These are phyloP conservation scores for Rubia peregrina DNA, from an alignment of 305 asterid genomes.

Conservation along the genomic window DNA sequence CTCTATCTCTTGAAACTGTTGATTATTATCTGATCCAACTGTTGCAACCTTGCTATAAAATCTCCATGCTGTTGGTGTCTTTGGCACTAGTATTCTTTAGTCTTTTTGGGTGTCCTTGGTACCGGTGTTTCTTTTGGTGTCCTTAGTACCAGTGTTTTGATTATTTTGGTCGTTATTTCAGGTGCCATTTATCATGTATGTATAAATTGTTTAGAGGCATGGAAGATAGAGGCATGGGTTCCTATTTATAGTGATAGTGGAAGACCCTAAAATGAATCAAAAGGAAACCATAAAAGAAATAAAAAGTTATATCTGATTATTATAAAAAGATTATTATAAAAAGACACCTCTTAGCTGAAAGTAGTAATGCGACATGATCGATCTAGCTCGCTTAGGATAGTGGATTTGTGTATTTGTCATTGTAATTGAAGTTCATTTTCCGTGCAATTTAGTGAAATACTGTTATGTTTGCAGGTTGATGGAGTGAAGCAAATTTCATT, in stretches of 20 bases:
- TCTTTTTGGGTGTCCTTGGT: background rate
- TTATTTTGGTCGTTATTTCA: slow-evolving; percentile 12
- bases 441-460: slow-evolving; percentile 10
- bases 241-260: background rate
- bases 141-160: background rate
- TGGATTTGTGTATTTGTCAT: background rate
- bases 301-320: background rate
- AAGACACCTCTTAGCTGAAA: background rate
- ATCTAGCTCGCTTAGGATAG: background rate
- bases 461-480: slow-evolving; percentile 43
- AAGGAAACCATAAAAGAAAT: background rate
- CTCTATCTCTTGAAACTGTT: background rate
- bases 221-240: background rate
- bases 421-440: background rate
- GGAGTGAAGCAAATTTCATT: slow-evolving; percentile 37
- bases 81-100: background rate
- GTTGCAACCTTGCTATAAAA: background rate
- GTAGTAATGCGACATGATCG: background rate
- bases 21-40: background rate
- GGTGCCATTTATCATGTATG: background rate
- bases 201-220: background rate
- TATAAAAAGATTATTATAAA: background rate
- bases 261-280: background rate
- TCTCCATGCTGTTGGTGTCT: background rate
- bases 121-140: background rate